Percentiles rank a stretch among this genome's conserved stretches.
These are phyloP conservation scores for Wilcoxina mikolae DNA, from an alignment of 495 filamentous ascomycete genomes.

Conservation along the genomic window DNA sequence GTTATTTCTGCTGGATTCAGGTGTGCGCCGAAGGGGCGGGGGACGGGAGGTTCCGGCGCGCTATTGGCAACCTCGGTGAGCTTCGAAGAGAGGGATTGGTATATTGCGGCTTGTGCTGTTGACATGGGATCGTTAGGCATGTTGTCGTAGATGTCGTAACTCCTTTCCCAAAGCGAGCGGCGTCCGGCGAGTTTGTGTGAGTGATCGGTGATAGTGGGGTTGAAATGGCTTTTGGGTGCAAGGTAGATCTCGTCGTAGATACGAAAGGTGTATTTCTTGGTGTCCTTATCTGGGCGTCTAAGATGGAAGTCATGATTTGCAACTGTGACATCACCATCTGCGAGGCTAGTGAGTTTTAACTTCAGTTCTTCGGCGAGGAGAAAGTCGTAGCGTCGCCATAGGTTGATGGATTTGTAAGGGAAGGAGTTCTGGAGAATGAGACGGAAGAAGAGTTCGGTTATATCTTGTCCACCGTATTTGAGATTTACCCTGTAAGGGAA, in stretches of 20 bases:
- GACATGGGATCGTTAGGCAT: slow-evolving; percentile 79
- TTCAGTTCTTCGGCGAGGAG: slow-evolving; percentile 90
- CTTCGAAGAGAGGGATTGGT: slow-evolving; percentile 67
- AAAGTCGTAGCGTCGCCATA: slow-evolving; percentile 80
- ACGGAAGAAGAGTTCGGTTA: slow-evolving; percentile 85
- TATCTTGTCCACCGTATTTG: slow-evolving; percentile 82
- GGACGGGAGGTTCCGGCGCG: slow-evolving; percentile 29
- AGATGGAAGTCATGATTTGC: slow-evolving; percentile 77
- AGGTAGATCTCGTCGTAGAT: slow-evolving; percentile 87
- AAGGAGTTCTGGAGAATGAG: slow-evolving; percentile 96
- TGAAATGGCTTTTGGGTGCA: slow-evolving; percentile 67
- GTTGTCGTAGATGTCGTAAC: slow-evolving; percentile 85
- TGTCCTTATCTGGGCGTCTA: slow-evolving; percentile 72
- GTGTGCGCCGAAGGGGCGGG: slow-evolving; percentile 37
- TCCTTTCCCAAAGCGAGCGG: slow-evolving; percentile 63
- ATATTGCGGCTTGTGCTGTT: slow-evolving; percentile 64
- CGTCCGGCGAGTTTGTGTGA: slow-evolving; percentile 60
- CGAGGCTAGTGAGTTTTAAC: slow-evolving; percentile 72
- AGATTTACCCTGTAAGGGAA: slow-evolving; percentile 50
- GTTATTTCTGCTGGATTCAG: slow-evolving; percentile 42
- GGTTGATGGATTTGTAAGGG: slow-evolving; percentile 83
- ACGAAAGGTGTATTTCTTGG: slow-evolving; percentile 82
- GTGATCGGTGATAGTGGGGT: slow-evolving; percentile 73
- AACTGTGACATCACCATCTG: slow-evolving; percentile 60
- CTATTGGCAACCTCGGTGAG: slow-evolving; percentile 45